These are phyloP conservation scores for Xylaria cubensis DNA, from an alignment of 495 filamentous ascomycete species.

Conservation along the genomic window DNA sequence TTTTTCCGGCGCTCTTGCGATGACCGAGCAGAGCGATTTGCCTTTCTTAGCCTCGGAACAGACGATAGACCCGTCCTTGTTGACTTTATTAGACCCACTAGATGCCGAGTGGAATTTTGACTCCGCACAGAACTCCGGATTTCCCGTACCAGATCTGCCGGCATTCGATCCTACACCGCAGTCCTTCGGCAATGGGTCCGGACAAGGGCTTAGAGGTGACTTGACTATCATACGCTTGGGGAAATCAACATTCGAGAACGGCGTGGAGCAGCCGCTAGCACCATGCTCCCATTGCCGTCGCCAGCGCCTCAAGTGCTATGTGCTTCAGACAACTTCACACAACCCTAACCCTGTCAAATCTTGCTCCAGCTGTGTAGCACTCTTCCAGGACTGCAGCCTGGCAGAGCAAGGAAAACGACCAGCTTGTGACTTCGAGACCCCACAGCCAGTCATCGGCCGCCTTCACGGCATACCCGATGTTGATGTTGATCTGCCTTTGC, in stretches of 20 bases:
- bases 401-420: slow-evolving; percentile 53
- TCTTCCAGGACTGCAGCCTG: slow-evolving; percentile 36
- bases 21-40: not conserved
- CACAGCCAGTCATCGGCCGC: slow-evolving; percentile 46
- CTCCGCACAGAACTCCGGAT: not conserved
- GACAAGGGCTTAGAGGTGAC: not conserved
- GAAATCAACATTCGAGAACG: slow-evolving; percentile 38
- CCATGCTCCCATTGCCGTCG: slow-evolving; percentile 54
- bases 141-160: not conserved
- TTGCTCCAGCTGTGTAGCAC: slow-evolving; percentile 33
- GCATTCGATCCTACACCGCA: not conserved
- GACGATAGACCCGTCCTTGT: slow-evolving; percentile 14
- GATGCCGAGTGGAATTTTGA: not conserved
- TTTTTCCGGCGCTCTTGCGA: not conserved
- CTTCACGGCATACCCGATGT: slow-evolving; percentile 34
- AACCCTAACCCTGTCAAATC: slow-evolving; percentile 50
- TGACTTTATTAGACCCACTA: not conserved
- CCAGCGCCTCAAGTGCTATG: slow-evolving; percentile 53
- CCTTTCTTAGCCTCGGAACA: not conserved
- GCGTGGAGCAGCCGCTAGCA: slow-evolving; percentile 47
- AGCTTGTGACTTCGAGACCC: slow-evolving; percentile 54
- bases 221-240: not conserved
- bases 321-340: slow-evolving; percentile 51
- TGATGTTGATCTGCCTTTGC: not conserved
- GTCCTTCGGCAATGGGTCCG: not conserved